phyloP scores from a whole-genome alignment of 2,329 filamentous ascomycete genomes.

The Orbilia quercus region DNA sequence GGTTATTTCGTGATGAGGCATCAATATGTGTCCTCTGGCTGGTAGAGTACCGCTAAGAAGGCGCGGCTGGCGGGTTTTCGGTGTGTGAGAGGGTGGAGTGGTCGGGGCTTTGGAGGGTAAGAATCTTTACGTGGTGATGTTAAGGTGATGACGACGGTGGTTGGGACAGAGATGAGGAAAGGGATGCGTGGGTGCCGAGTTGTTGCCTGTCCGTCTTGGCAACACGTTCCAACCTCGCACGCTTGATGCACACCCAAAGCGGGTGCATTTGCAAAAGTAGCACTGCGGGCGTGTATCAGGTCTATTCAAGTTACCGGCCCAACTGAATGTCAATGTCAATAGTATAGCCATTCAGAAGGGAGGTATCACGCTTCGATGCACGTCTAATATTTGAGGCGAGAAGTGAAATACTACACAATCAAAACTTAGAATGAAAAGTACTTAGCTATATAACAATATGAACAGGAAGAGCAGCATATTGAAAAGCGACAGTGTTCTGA shows the following conservation, averaged over 20 bases:
- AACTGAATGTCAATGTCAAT: too few species aligned
- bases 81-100: neutral
- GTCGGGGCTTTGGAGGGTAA: too few species aligned
- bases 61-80: neutral
- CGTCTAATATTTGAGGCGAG: too few species aligned
- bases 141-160: conserved; percentile 49
- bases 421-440: neutral
- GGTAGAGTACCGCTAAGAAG: neutral
- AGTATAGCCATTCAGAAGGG: too few species aligned
- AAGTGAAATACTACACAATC: too few species aligned
- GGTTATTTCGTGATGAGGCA: neutral
- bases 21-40: conserved; percentile 1
- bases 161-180: conserved; percentile 36
- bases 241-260: too few species aligned
- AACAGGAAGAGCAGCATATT: neutral
- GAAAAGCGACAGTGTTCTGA: neutral
- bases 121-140: conserved; percentile 9
- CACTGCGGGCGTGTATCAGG: too few species aligned
- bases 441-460: neutral
- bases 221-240: neutral
- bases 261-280: too few species aligned
- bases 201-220: conserved; percentile 35
- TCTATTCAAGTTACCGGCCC: too few species aligned
- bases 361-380: too few species aligned
- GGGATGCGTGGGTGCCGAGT: conserved; percentile 34